These are phyloP conservation scores for Camellia japonica DNA, from an alignment of 148 eudicot genomes.

Conservation along the genomic window DNA sequence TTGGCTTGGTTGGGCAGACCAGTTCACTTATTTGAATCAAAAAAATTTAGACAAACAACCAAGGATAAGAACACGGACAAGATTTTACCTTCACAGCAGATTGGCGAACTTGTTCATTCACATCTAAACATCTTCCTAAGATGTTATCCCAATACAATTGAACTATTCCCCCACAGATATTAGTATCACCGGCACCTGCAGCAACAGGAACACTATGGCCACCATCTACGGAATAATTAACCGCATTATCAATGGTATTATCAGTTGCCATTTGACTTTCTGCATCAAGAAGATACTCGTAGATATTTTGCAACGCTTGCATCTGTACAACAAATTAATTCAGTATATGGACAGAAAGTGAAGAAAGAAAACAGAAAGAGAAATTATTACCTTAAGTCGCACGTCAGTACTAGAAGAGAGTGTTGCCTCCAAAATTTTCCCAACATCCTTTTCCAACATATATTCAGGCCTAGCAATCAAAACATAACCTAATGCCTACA, in stretches of 20 bases:
- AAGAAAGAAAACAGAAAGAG: constrained; percentile 12
- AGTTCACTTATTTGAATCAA: neutral
- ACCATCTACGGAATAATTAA: constrained; percentile 38
- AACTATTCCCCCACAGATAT: constrained; percentile 91
- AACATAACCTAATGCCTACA: constrained; percentile 86
- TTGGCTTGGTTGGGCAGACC: neutral
- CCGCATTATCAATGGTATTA: constrained; percentile 37
- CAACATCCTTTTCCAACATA: constrained; percentile 85
- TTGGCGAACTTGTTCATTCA: constrained; percentile 79
- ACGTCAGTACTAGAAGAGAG: constrained; percentile 67
- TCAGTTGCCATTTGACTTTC: constrained; percentile 76
- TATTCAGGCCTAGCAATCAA: constrained; percentile 90
- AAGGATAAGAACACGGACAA: constrained; percentile 6
- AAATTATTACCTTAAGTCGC: constrained; percentile 71
- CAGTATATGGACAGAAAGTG: constrained; percentile 14
- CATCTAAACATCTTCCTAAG: constrained; percentile 84
- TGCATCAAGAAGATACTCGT: constrained; percentile 92
- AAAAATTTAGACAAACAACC: neutral
- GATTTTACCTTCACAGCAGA: constrained; percentile 66
- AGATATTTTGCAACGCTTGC: constrained; percentile 87
- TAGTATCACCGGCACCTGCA: constrained; percentile 99
- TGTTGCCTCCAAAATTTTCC: constrained; percentile 65
- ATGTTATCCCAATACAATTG: constrained; percentile 83
- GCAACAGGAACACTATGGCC: constrained; percentile 80
- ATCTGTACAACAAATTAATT: constrained; percentile 46